Percentiles rank a stretch among this genome's conserved stretches.
Evolutionary conservation across 2,329 filamentous ascomycete species (phyloP).

Genomic region (Keithomyces neogunnii): DNA sequence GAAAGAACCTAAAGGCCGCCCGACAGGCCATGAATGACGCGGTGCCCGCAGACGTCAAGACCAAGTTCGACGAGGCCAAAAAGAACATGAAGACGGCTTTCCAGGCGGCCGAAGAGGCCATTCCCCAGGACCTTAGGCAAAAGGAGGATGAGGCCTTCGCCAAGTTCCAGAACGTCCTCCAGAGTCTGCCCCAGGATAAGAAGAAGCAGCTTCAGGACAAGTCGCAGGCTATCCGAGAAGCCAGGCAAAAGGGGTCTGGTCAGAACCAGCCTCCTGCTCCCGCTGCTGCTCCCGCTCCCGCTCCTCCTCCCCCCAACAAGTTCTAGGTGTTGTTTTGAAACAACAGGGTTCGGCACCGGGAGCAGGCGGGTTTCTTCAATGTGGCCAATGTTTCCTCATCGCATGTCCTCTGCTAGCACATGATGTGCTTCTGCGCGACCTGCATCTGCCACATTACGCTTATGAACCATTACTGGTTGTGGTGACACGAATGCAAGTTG

Average conservation of each 20-base stretch:
- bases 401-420: too few species aligned
- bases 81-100: not conserved
- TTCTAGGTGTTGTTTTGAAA: too few species aligned
- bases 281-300: not conserved
- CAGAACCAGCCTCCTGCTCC: not conserved
- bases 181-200: constrained; percentile 2
- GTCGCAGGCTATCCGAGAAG: not conserved
- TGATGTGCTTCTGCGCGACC: too few species aligned
- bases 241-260: not conserved
- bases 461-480: too few species aligned
- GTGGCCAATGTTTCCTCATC: too few species aligned
- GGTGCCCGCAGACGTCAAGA: not conserved
- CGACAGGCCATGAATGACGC: not conserved
- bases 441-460: too few species aligned
- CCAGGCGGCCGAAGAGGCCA: constrained; percentile 3
- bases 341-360: too few species aligned
- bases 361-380: too few species aligned
- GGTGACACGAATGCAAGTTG: too few species aligned
- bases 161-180: not conserved
- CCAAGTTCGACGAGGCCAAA: not conserved
- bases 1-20: not conserved
- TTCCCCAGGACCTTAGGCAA: constrained; percentile 1
- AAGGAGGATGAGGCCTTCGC: constrained; percentile 1
- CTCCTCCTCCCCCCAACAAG: constrained; percentile 10
- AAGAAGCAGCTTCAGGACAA: not conserved